Conservation (phyloP, 805 yeast species). For the Candida khao-thaluensis region DNA sequence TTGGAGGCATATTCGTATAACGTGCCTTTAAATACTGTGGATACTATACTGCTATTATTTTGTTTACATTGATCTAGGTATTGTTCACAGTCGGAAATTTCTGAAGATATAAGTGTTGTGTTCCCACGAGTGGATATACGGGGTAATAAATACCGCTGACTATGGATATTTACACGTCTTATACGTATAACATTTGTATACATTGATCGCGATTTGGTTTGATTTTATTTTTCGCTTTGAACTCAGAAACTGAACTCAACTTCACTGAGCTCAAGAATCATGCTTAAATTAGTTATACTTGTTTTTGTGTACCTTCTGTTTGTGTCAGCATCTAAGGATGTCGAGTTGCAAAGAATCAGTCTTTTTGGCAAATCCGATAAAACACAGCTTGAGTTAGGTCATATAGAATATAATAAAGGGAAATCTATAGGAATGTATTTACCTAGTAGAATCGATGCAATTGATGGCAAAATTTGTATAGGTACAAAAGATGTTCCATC, state of each 20-base stretch:
- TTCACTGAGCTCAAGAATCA: background rate
- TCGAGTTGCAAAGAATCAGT: slow-evolving; percentile 1
- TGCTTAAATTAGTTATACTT: background rate
- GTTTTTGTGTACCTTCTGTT: background rate
- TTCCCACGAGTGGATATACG: background rate
- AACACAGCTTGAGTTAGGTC: slow-evolving; percentile 15
- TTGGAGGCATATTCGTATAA: slow-evolving; percentile 50
- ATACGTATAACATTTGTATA: slow-evolving; percentile 1
- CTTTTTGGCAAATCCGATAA: slow-evolving; percentile 4
- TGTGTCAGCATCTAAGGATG: background rate
- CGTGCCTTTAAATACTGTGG: slow-evolving; percentile 55
- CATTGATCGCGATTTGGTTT: slow-evolving; percentile 3
- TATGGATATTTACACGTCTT: background rate
- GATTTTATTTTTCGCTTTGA: too few relatives aligned
- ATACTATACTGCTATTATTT: slow-evolving; percentile 20
- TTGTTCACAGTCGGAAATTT: background rate
- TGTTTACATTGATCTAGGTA: slow-evolving; percentile 30
- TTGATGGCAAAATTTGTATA: slow-evolving; percentile 12
- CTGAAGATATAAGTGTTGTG: background rate
- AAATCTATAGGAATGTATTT: slow-evolving; percentile 12
- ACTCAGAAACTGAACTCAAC: too few relatives aligned
- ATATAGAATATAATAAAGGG: slow-evolving; percentile 15
- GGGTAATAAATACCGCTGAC: background rate
- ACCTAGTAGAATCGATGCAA: slow-evolving; percentile 3
- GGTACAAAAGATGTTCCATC: slow-evolving; percentile 31